Evolutionary conservation across 2,329 filamentous ascomycete genomes (phyloP).

Genomic region (Botrytis fragariae): DNA sequence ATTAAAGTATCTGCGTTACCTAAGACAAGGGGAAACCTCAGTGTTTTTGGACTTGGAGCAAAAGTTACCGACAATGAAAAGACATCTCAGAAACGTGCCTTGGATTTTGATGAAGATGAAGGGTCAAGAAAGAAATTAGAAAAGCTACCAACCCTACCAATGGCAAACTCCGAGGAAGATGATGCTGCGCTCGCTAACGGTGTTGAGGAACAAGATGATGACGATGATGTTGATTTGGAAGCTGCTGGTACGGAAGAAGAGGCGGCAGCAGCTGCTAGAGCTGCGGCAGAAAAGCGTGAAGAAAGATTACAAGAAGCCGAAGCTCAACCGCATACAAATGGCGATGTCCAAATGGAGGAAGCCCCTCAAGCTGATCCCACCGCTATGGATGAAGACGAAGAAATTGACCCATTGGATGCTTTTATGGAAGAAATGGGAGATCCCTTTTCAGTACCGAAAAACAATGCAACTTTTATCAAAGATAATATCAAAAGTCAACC

Average conservation of each 20-base stretch:
- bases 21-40: constrained; percentile 70
- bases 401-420: constrained; percentile 88
- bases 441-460: constrained; percentile 45
- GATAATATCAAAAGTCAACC: constrained; percentile 47
- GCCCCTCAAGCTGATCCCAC: constrained; percentile 28
- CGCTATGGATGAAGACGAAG: constrained; percentile 60
- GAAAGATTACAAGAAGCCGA: constrained; percentile 56
- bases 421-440: constrained; percentile 74
- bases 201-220: constrained; percentile 55
- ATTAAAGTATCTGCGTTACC: constrained; percentile 51
- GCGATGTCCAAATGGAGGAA: constrained; percentile 40
- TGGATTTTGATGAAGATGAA: constrained; percentile 87
- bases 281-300: constrained; percentile 81
- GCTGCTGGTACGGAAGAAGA: constrained; percentile 85
- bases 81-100: constrained; percentile 65
- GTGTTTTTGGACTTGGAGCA: constrained; percentile 75
- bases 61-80: constrained; percentile 69
- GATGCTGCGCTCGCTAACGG: constrained; percentile 54
- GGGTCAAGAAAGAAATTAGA: constrained; percentile 83
- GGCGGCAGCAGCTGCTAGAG: constrained; percentile 77
- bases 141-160: constrained; percentile 76
- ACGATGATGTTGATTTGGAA: constrained; percentile 66
- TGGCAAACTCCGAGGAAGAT: constrained; percentile 59
- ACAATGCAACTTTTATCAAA: constrained; percentile 33
- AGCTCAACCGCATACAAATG: constrained; percentile 39